Base-by-base conservation (phyloP, 805 yeast species). In the Naumovozyma castellii region DNA sequence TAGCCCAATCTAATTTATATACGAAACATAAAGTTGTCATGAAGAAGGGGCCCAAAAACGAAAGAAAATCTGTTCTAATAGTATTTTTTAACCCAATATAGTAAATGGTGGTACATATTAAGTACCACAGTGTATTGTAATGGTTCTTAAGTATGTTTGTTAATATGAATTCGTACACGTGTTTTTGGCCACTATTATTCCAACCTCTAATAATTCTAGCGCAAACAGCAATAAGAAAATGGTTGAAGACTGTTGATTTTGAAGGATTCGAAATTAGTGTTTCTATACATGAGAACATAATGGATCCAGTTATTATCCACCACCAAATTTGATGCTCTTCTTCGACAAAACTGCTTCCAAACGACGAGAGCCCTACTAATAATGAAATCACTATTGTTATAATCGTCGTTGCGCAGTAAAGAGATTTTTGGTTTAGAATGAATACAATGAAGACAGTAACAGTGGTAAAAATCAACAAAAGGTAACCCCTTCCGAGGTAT, bases 301-400 rank as follows among this genome's bases (percentile, higher is more conserved):
- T 35, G 15, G 43, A 46, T 0, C 71, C 68, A 0, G 74, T 66
- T 0, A 73, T 56, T 17, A 73, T 64, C 78, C 85, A 83, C 84
- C 94, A 92, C 98, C 98, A 92, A 14, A 88, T 59, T 55, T 88
- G 96, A 55, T 92, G 94, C 55, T 92, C 98, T 58, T 92, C 98
- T 54, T 92, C 98, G 14, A 92, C 82, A 42, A 88, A 68, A 19
- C 95, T 88, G 44, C 94, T 85, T 9, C 88, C 95, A 63, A 88
- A 85, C 47, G 80, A 70, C 0, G 84, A 69, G 0, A 67, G 29
- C 2, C 80, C 72, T 39, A 78, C 69, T 0, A 66, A 35, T 31
- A 69, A 33, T 15, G 65, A 49, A 53, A 53, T 41, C 40, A 37
- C 15, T 51, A 58, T 22, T 52, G 51, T 9, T 43, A 46, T 6